A percentile compares a stretch with the other conserved stretches of the same genome.
Evolutionary conservation across 768 basidiomycete species (phyloP).

Genomic region (Boletales sp.): DNA sequence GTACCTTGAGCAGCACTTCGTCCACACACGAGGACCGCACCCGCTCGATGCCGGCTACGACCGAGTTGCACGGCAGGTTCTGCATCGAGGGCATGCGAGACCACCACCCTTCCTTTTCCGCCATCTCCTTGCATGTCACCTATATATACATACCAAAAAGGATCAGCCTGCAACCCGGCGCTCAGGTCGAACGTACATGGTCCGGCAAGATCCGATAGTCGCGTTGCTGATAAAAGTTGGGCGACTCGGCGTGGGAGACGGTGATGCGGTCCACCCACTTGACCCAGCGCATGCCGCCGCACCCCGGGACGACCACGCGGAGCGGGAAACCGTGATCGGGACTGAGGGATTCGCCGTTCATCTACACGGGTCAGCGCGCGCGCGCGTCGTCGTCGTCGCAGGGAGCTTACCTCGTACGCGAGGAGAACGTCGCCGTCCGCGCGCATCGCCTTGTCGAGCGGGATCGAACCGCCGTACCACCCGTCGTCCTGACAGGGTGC

Average conservation of each 20-base stretch:
- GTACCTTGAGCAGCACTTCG: constrained; percentile 30
- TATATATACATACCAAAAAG: not conserved
- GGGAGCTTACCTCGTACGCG: constrained; percentile 51
- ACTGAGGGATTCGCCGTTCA: constrained; percentile 58
- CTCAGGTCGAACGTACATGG: constrained; percentile 1
- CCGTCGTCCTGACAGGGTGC: constrained; percentile 59
- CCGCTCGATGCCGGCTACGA: constrained; percentile 36
- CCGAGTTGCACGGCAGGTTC: constrained; percentile 58
- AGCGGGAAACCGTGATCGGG: constrained; percentile 64
- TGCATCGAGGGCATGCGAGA: constrained; percentile 56
- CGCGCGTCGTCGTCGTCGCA: not conserved
- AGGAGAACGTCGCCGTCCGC: constrained; percentile 51
- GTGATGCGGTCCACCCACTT: constrained; percentile 70
- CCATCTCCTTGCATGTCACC: constrained; percentile 26
- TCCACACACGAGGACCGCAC: constrained; percentile 12
- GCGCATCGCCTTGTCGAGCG: constrained; percentile 47
- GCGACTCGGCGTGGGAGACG: constrained; percentile 50
- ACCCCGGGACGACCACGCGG: constrained; percentile 66
- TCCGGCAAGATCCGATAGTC: constrained; percentile 68
- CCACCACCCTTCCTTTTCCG: constrained; percentile 39
- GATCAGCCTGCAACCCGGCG: no score
- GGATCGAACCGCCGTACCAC: constrained; percentile 63
- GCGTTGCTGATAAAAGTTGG: constrained; percentile 49
- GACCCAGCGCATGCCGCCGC: constrained; percentile 68
- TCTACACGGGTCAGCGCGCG: constrained; percentile 28